Conservation (phyloP, 768 basidiomycete genomes). For the Leccinum ochraceum region DNA sequence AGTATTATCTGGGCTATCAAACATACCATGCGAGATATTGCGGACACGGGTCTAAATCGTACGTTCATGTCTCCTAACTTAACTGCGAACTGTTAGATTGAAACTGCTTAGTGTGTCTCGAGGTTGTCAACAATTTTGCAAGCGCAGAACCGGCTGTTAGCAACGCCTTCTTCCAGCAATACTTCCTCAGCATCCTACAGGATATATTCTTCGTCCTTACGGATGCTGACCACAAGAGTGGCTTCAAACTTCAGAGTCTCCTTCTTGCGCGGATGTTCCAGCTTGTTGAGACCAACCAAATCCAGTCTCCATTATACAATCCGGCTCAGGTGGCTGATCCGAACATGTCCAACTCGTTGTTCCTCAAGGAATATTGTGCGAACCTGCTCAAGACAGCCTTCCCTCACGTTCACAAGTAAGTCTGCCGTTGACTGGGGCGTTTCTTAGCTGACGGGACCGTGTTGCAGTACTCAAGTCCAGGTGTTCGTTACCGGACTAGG, state of each 20-base stretch:
- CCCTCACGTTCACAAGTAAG: conserved; percentile 87
- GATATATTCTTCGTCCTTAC: conserved; percentile 98
- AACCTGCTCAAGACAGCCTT: conserved; percentile 87
- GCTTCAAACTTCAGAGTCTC: conserved; percentile 93
- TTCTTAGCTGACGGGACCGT: conserved; percentile 10
- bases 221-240: conserved; percentile 98
- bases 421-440: conserved; percentile 11
- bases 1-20: conserved; percentile 99
- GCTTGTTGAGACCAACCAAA: conserved; percentile 78
- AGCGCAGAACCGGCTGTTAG: conserved; percentile 73
- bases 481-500: conserved; percentile 67
- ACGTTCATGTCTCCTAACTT: conserved; percentile 20
- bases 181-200: conserved; percentile 89
- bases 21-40: conserved; percentile 98
- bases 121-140: conserved; percentile 95
- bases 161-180: conserved; percentile 95
- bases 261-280: conserved; percentile 94
- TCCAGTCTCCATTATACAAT: conserved; percentile 85
- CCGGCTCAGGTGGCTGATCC: conserved; percentile 69
- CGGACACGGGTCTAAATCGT: conserved; percentile 86
- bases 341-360: conserved; percentile 72
- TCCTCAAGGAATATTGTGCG: conserved; percentile 83
- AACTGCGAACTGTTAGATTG: conserved; percentile 4
- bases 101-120: conserved; percentile 69
- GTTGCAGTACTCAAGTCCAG: conserved; percentile 64